Percentiles rank a stretch among this genome's conserved stretches.
These are phyloP conservation scores for Backusella macrospora DNA, from an alignment of 192 early-diverging fungal species.

Conservation along the genomic window DNA sequence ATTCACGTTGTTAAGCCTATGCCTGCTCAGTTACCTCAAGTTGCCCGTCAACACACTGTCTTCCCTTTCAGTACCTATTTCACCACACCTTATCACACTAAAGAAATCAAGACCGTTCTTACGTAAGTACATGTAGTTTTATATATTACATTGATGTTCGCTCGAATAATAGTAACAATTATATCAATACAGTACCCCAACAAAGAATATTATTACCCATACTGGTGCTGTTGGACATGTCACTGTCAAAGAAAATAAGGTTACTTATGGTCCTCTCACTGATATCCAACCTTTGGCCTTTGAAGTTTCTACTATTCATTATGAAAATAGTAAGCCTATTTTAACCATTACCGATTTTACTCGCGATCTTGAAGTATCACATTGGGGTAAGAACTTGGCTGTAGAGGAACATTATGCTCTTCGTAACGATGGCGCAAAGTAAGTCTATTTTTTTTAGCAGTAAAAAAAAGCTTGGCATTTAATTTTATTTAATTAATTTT, in stretches of 20 bases:
- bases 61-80: conserved; percentile 66
- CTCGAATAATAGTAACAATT: not conserved
- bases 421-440: conserved; percentile 79
- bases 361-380: conserved; percentile 82
- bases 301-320: conserved; percentile 62
- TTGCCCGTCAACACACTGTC: conserved; percentile 65
- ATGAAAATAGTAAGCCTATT: conserved; percentile 59
- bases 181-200: conserved; percentile 37
- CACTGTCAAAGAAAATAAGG: conserved; percentile 52
- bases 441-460: conserved; percentile 31
- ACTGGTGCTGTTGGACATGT: conserved; percentile 41
- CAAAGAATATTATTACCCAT: conserved; percentile 42
- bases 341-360: conserved; percentile 58
- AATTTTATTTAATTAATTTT: not conserved
- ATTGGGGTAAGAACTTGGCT: conserved; percentile 80
- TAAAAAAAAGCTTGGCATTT: not conserved
- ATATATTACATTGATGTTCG: not conserved
- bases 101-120: conserved; percentile 80
- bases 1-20: conserved; percentile 50
- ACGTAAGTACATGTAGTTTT: conserved; percentile 52
- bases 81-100: conserved; percentile 64
- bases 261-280: conserved; percentile 77
- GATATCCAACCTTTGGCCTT: conserved; percentile 46
- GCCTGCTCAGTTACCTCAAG: conserved; percentile 61
- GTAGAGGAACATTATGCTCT: conserved; percentile 83